Base-by-base conservation (phyloP, 2,329 filamentous ascomycete species). In the Zymoseptoria brevis region DNA sequence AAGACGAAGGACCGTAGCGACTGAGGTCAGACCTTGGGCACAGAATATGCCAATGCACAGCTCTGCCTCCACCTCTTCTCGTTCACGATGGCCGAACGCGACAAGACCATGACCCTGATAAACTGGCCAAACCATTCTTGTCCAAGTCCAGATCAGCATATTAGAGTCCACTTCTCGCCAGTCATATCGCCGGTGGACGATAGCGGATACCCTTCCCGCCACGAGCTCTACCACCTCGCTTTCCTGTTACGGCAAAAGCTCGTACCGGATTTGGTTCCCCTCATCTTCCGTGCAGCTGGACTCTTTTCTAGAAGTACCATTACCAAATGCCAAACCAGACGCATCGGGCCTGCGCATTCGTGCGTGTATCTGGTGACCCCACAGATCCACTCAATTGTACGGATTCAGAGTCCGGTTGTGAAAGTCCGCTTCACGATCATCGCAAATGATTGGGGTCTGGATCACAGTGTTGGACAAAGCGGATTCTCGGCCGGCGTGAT, bases 401-500 rank as follows among this genome's bases (percentile, higher is more conserved):
- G 50, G 11, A 22, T 13, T 8, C 19, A 51, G 50, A n/a, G 19
- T 19, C 50, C 50, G 11, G 50, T 51, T 50, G 35, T n/a, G 52
- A n/a, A 19, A 58, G 53, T 49, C 30, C 19, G 35, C 52, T 53
- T 19, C 56, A 41, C 52, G 21, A 24, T 56, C 51, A 21, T 50
- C 45, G 45, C 16, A 29, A 30, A 67, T 66, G 24, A 19, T 22
- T 4, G 56, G 54, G n/a, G 24, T 50, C 7, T 54, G 54, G 64
- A 74, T 70, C 57, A 75, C 76, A n/a, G 68, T 59, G 1, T 64
- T 61, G 53, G 73, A 66, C 16, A 76, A 74, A 5, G 74, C 71
- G 1, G 77, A 77, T 2, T 76, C 59, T 80, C 75, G 21, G 55
- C 26, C 72, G 68, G 19, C 67, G 71, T 4, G 73, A 74, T 50